These are phyloP conservation scores for Colletotrichum tanaceti DNA, from an alignment of 2,329 filamentous ascomycete genomes.

Conservation along the genomic window DNA sequence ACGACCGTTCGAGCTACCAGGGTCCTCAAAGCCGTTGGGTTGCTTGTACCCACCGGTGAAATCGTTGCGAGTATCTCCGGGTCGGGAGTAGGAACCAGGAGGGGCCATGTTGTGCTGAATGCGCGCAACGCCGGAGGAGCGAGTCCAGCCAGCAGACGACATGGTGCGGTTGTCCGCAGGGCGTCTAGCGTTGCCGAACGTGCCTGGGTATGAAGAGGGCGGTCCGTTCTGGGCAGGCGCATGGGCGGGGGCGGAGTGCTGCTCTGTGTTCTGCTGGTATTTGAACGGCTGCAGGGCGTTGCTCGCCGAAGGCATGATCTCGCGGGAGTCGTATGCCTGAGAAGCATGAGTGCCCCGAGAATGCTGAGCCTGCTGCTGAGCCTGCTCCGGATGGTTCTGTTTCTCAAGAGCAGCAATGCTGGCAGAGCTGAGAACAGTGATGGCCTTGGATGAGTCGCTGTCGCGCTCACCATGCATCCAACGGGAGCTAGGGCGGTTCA, in stretches of 20 bases:
- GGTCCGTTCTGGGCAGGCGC: constrained; percentile 14
- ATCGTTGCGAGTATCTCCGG: constrained; percentile 13
- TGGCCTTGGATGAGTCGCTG: constrained; percentile 16
- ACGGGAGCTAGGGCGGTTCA: constrained; percentile 25
- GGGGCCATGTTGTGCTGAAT: constrained; percentile 5
- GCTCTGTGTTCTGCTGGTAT: constrained; percentile 20
- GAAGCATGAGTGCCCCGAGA: background rate
- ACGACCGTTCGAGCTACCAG: background rate
- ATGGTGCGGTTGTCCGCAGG: constrained; percentile 29
- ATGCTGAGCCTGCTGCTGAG: background rate
- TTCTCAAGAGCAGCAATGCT: constrained; percentile 38
- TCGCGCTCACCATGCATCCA: constrained; percentile 30
- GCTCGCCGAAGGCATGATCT: constrained; percentile 17
- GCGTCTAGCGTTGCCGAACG: constrained; percentile 20
- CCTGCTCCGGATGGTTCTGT: constrained; percentile 15
- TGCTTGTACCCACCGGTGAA: constrained; percentile 22
- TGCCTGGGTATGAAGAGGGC: constrained; percentile 25
- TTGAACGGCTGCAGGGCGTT: constrained; percentile 33
- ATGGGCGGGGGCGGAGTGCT: background rate
- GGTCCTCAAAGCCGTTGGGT: background rate
- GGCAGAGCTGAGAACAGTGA: constrained; percentile 26
- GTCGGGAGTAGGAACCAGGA: constrained; percentile 24
- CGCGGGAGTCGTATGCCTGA: background rate
- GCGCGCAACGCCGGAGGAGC: constrained; percentile 6
- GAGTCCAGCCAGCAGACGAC: constrained; percentile 35